Evolutionary conservation across 2,329 filamentous ascomycete species (phyloP), one percentile per base, ranked within the genome.

Genomic region (Trichophyton simii): DNA sequence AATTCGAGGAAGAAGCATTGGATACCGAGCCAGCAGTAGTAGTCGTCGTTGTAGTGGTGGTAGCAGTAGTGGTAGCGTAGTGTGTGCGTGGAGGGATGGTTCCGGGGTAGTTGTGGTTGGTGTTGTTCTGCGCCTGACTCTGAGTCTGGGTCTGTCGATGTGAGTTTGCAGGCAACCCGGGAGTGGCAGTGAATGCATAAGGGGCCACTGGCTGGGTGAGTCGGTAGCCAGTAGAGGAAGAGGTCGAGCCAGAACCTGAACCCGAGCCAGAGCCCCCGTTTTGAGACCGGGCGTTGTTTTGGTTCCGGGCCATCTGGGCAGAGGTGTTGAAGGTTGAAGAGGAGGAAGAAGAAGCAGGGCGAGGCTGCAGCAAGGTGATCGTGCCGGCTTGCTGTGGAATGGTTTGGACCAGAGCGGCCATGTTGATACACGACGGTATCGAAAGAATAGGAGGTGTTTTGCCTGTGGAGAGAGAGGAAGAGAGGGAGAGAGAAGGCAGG

Each of bases 371-470:
- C 82, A 91, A 87, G 66, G 86, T 86, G 69, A 85, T 81, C 67
- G 87, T 85, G 74, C 81, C 80, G 71, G 85, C 84, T 76, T 89
- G 87, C 77, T 89, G 86, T 70, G 88, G 83, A 72, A 88, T 88
- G 64, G 87, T 84, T 78, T 92, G 89, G 71, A 91, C 87, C 79
- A 92, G 81, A 75, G 88, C 87, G 79, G 88, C 88, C 89, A 94
- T 92, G 74, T 73, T 87, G 80, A 34, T n/a, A 50, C 59, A 60
- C 41, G 36, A 50, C 7, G 42, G 46, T 36, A 48, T 41, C 38
- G 28, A 50, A 4, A 28, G 5, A 6, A 50, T 34, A 18, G 28
- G 58, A 13, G 22, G 50, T 38, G 20, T 15, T 22, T 7, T 52
- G 46, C 4, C 9, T 25, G 20, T 50, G 25, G 38, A 25, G 38